Evolutionary conservation across 129 eudicot species (phyloP).

Genomic region (Flaveria trinervia): DNA sequence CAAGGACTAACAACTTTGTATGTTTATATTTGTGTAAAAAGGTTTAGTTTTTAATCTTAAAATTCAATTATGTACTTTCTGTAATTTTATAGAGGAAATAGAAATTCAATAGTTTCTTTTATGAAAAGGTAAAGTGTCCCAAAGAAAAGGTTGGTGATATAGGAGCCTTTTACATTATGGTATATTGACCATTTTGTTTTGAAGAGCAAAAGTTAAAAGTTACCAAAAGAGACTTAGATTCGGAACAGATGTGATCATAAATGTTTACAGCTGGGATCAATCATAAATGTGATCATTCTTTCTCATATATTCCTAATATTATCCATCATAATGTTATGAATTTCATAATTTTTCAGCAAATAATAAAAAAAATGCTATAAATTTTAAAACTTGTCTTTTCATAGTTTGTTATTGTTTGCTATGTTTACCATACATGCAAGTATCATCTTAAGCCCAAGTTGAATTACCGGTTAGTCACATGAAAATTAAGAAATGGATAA

Average conservation of each 20-base stretch:
- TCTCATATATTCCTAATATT: background rate
- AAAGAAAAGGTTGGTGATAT: slow-evolving; percentile 4
- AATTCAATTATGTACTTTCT: background rate
- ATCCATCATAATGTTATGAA: background rate
- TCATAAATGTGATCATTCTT: background rate
- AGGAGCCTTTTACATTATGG: slow-evolving; percentile 23
- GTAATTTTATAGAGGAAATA: background rate
- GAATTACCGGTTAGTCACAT: no score
- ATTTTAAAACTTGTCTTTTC: background rate
- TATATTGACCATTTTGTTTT: slow-evolving; percentile 17
- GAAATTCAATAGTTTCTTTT: background rate
- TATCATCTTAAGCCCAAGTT: no score
- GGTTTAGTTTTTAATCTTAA: background rate
- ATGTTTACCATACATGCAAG: background rate
- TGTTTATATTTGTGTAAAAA: background rate
- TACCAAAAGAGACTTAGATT: slow-evolving; percentile 8
- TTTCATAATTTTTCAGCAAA: background rate
- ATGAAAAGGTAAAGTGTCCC: slow-evolving; percentile 5
- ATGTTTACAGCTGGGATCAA: slow-evolving; percentile 25
- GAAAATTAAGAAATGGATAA: no score
- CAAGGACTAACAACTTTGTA: background rate
- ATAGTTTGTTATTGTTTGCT: background rate
- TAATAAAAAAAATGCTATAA: background rate
- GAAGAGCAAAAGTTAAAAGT: slow-evolving; percentile 22
- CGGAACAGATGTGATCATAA: slow-evolving; percentile 13